These are phyloP conservation scores for Tolypocladium ophioglossoides DNA, from an alignment of 2,329 filamentous ascomycete genomes.

Conservation along the genomic window DNA sequence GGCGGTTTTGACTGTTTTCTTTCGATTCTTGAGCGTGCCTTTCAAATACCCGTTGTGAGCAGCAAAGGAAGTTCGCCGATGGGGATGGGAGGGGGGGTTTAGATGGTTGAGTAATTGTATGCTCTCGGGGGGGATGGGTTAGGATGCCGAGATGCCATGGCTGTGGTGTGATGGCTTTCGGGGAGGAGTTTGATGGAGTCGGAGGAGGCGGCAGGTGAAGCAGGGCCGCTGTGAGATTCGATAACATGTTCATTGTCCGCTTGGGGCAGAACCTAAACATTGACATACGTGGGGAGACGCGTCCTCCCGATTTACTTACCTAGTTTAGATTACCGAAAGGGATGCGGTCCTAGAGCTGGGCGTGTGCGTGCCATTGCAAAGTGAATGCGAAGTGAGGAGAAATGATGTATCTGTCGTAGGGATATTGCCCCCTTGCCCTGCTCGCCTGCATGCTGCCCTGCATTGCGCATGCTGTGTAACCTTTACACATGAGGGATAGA, in stretches of 20 bases:
- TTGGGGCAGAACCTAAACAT: conserved; percentile 6
- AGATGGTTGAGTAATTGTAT: background rate
- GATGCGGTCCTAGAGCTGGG: background rate
- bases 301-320: conserved; percentile 10
- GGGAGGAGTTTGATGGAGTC: background rate
- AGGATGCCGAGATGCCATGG: background rate
- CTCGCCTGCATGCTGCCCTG: background rate
- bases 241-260: conserved; percentile 5
- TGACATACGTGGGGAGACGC: conserved; percentile 6
- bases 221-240: conserved; percentile 5
- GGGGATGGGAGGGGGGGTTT: background rate
- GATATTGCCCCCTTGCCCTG: background rate
- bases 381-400: background rate
- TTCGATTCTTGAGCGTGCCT: conserved; percentile 5
- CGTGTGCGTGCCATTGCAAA: background rate
- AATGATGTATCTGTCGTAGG: background rate
- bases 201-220: background rate
- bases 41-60: conserved; percentile 6
- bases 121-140: background rate
- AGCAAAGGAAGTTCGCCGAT: background rate
- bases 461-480: background rate
- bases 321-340: conserved; percentile 16
- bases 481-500: background rate
- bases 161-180: background rate
- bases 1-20: conserved; percentile 1